These are phyloP conservation scores for Phanerochaete carnosa DNA, from an alignment of 768 basidiomycete species.

Conservation along the genomic window DNA sequence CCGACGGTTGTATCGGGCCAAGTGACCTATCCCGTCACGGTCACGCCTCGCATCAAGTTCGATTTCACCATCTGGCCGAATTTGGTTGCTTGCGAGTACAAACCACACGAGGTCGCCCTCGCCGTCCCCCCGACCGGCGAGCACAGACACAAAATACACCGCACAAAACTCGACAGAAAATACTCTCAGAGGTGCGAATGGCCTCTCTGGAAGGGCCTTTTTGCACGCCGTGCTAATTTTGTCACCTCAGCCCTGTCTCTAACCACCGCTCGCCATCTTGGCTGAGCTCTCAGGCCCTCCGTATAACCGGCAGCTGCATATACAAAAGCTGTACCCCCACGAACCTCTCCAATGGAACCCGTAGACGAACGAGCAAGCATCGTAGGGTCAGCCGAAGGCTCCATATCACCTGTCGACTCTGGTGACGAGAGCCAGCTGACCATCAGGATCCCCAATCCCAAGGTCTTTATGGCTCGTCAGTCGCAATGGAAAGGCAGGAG, in stretches of 20 bases:
- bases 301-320: background rate
- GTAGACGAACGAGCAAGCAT: slow-evolving; percentile 6
- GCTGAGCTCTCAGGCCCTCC: background rate
- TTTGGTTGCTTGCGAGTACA: slow-evolving; percentile 30
- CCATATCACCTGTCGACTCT: slow-evolving; percentile 30
- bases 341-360: background rate
- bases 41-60: slow-evolving; percentile 28
- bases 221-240: background rate
- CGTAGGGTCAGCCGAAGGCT: slow-evolving; percentile 27
- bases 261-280: background rate
- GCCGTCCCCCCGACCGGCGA: slow-evolving; percentile 8
- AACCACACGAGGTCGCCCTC: slow-evolving; percentile 18
- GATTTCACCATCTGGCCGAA: slow-evolving; percentile 24
- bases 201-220: background rate
- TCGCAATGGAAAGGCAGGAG: slow-evolving; percentile 74
- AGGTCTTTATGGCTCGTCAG: slow-evolving; percentile 63
- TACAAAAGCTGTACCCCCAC: background rate
- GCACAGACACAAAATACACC: background rate
- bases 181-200: background rate
- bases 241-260: background rate
- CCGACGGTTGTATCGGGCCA: background rate
- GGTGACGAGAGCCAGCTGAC: slow-evolving; percentile 41
- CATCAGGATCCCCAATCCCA: slow-evolving; percentile 66
- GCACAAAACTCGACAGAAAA: background rate
- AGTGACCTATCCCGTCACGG: slow-evolving; percentile 15